Conservation (phyloP, 2,329 filamentous ascomycete genomes). For the Aspergillus sp. region DNA sequence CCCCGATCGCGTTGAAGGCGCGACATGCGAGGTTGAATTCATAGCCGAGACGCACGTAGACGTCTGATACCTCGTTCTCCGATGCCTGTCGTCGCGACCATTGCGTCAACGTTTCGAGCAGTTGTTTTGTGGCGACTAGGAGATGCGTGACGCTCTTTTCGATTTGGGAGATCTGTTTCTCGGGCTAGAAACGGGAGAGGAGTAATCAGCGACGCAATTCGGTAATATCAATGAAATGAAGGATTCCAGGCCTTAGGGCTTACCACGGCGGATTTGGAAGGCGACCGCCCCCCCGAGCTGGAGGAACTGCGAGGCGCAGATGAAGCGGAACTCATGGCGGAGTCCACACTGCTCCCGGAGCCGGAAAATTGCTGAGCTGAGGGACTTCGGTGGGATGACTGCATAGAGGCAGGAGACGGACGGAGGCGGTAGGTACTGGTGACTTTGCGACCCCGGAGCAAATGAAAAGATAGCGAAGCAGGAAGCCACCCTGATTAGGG, state of each 20-base stretch:
- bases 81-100: conserved; percentile 93
- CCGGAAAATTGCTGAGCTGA: conserved; percentile 26
- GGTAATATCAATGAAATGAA: too few relatives aligned
- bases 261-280: conserved; percentile 58
- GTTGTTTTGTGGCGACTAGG: conserved; percentile 94
- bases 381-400: conserved; percentile 51
- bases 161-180: conserved; percentile 86
- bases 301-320: conserved; percentile 64
- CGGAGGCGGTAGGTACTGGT: background rate
- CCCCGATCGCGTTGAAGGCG: conserved; percentile 93
- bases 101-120: conserved; percentile 94
- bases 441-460: conserved; percentile 1
- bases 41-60: conserved; percentile 95
- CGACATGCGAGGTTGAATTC: conserved; percentile 99
- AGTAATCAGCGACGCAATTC: conserved; percentile 6
- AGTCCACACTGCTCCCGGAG: conserved; percentile 50
- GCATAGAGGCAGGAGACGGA: conserved; percentile 14
- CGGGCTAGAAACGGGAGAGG: conserved; percentile 49
- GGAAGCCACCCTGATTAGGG: background rate
- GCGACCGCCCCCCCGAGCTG: conserved; percentile 62
- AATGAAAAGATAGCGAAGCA: background rate
- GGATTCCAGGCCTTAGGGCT: conserved; percentile 35
- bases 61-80: conserved; percentile 94
- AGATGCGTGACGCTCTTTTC: conserved; percentile 99
- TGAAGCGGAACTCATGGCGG: conserved; percentile 53